These are phyloP conservation scores for Verticillium albo-atrum DNA, from an alignment of 2,329 filamentous ascomycete species.

Conservation along the genomic window DNA sequence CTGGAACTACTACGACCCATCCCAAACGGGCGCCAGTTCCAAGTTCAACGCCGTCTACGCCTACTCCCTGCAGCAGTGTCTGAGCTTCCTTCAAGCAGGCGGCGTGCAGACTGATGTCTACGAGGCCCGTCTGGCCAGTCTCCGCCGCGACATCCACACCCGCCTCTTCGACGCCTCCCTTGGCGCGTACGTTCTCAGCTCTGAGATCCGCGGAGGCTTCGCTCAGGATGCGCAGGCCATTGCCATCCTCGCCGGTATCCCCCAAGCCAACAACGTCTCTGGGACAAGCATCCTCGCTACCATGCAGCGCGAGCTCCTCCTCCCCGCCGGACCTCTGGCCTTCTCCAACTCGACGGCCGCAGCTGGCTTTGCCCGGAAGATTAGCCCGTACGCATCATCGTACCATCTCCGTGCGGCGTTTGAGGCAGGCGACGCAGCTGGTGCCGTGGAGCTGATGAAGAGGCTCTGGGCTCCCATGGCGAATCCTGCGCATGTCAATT, in stretches of 20 bases:
- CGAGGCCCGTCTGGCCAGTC: constrained; percentile 14
- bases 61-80: constrained; percentile 21
- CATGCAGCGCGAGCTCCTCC: constrained; percentile 6
- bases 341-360: constrained; percentile 12
- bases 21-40: constrained; percentile 20
- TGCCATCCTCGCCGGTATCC: constrained; percentile 24
- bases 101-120: constrained; percentile 17
- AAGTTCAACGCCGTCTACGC: constrained; percentile 28
- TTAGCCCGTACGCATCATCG: constrained; percentile 22
- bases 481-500: constrained; percentile 16
- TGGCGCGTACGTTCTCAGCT: constrained; percentile 16
- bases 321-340: constrained; percentile 13
- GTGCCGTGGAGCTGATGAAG: constrained; percentile 11
- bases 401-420: constrained; percentile 25
- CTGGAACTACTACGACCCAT: constrained; percentile 29
- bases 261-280: constrained; percentile 6
- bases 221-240: constrained; percentile 25
- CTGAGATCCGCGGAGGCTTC: constrained; percentile 12
- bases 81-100: constrained; percentile 14
- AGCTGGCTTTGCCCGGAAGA: constrained; percentile 13
- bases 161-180: constrained; percentile 19
- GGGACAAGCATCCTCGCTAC: constrained; percentile 14
- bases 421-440: constrained; percentile 5
- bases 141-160: constrained; percentile 18
- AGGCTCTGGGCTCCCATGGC: constrained; percentile 23